Evolutionary conservation across 352 stramenopile species (phyloP), one percentile per base, ranked within the genome.

Genomic region (Elongisporangium undulatum): DNA sequence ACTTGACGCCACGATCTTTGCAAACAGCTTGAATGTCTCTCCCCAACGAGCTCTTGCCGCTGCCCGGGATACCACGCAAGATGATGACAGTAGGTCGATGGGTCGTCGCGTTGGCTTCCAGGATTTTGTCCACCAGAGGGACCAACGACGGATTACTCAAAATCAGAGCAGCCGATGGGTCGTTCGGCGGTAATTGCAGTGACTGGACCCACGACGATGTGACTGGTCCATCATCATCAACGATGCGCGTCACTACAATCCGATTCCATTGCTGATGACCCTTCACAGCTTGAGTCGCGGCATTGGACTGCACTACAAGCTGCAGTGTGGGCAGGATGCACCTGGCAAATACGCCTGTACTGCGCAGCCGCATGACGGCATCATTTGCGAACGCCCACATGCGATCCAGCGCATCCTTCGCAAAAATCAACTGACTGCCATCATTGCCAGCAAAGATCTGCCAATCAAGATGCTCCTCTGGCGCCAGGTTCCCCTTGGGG

Each of bases 21-120:
- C 70, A 84, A 26, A 90, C 72, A 9, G 55, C 45, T 4, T 66
- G 53, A 10, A 90, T 68, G 23, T 86, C 78, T 2, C 62, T 64
- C 8, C 67, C 60, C 15, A 91, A 54, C 2, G 79, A 77, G 61
- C 79, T 91, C 60, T 92, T 92, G 15, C 83, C 83, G 58, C 81
- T 90, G 0, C 83, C 83, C 2, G 83, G 83, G 38, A 92, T 86
- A 12, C 83, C 83, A 52, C 83, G 69, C 41, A 92, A 57, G 39
- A 92, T 81, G 49, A 90, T 67, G 7, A 89, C 79, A 8, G 79
- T 58, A 3, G 69, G 60, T n/a, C 53, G 59, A 17, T 58, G 58
- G 0, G 59, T 53, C 34, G 51, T 50, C 15, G 29, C 19, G 21
- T 68, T 72, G 9, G 69, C 51, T 22, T 51, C 41, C 17, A 92